Base-by-base conservation (phyloP, 164 flowering plant genomes). In the Magnolia changhungtana region DNA sequence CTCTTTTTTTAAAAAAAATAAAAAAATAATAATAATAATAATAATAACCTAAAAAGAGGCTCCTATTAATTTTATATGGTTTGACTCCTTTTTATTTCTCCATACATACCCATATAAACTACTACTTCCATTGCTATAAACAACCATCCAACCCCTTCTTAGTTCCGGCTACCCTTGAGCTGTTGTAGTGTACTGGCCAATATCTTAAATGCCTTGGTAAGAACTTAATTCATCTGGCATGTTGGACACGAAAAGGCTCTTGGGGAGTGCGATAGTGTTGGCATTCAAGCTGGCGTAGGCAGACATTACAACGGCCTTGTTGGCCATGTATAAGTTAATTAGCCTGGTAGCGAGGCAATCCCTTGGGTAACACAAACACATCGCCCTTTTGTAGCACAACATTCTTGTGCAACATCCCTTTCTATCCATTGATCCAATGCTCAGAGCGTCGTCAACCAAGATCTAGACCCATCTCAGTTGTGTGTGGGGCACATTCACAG, bases 291-390 rank as follows among this genome's bases (percentile, higher is more conserved):
- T 76, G 1, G 67, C 66, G n/a, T 69, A 76, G 52, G 78, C 73
- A 9, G 78, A 76, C 27, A 76, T 73, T 0, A 49, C 73, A 20
- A 29, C 55, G 9, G 78, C 73, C 67, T 76, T 76, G 20, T 76
- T 76, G 78, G 27, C 55, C 78, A 29, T 69, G 67, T 76, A 73
- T 10, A 76, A 61, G 29, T 69, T 76, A 45, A 23, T 23, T 23
- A 23, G 78, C 78, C 31, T 76, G 78, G 73, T 76, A 76, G 78
- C 69, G 74, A 76, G 78, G 67, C 78, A 76, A 55, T 31, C 78
- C 78, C 52, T 76, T 69, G 55, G 78, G 78, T 45, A 76, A 76
- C 9, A 76, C 73, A n/a, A 76, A 76, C 58, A 76, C 74, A 71
- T 76, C 69, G 3, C 78, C 74, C 61, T 71, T 76, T 55, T 69